These are phyloP conservation scores for Irpex sp. DNA, from an alignment of 1,284 basidiomycete species.

Conservation along the genomic window DNA sequence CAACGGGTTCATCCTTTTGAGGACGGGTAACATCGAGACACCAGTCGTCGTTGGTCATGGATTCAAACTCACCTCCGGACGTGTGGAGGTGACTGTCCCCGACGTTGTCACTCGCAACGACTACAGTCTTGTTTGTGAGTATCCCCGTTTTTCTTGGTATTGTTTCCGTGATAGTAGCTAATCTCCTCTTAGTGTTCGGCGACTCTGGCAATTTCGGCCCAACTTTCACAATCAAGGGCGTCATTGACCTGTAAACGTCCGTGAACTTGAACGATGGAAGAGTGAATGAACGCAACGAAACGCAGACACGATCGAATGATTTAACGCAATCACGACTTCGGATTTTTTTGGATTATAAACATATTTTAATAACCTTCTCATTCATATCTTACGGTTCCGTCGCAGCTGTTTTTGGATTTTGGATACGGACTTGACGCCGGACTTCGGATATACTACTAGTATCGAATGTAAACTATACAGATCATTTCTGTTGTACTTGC, in stretches of 20 bases:
- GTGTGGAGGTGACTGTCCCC: constrained; percentile 36
- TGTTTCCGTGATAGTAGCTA: neutral
- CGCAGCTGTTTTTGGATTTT: too few species aligned
- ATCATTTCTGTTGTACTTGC: too few species aligned
- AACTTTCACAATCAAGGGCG: constrained; percentile 9
- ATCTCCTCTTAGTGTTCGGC: constrained; percentile 8
- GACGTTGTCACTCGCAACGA: constrained; percentile 34
- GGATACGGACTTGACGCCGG: too few species aligned
- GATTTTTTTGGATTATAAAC: neutral
- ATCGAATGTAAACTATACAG: too few species aligned
- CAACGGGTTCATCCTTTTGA: constrained; percentile 15
- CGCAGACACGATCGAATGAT: neutral
- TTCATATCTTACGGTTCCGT: neutral
- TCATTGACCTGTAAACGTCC: neutral
- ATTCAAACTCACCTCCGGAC: constrained; percentile 36
- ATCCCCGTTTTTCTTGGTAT: neutral
- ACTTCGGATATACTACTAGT: too few species aligned
- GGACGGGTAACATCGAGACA: constrained; percentile 3
- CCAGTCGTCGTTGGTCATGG: constrained; percentile 36
- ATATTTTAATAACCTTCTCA: neutral
- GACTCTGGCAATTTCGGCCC: constrained; percentile 9
- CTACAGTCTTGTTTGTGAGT: constrained; percentile 45
- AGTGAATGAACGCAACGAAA: too few species aligned
- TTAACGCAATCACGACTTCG: neutral
- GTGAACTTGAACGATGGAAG: neutral